Evolutionary conservation across 805 yeast species (phyloP).

Genomic region (Wickerhamiella vanderwaltii): DNA sequence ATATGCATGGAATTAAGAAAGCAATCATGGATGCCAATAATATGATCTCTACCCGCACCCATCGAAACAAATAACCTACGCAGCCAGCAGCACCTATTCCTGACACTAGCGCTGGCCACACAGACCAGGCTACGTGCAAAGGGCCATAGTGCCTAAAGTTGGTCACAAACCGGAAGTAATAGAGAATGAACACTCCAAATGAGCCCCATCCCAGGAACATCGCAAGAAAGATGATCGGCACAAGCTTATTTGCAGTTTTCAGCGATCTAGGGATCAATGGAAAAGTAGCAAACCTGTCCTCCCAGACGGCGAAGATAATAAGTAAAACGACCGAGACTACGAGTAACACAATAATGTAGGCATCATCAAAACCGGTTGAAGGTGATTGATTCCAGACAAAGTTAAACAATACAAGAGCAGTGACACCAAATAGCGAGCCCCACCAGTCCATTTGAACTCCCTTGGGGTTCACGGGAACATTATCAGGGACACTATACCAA

Average conservation of each 20-base stretch:
- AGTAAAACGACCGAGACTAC: conserved; percentile 38
- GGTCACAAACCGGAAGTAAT: conserved; percentile 41
- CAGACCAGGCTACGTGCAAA: conserved; percentile 36
- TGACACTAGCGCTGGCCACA: conserved; percentile 36
- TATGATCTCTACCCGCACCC: conserved; percentile 38
- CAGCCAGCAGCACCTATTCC: conserved; percentile 46
- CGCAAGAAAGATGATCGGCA: conserved; percentile 35
- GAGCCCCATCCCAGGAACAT: conserved; percentile 64
- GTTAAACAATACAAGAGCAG: conserved; percentile 50
- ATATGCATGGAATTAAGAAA: conserved; percentile 41
- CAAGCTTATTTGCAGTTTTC: conserved; percentile 34
- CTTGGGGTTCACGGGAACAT: conserved; percentile 12
- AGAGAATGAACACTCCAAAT: conserved; percentile 63
- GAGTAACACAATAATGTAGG: conserved; percentile 46
- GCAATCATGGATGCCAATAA: conserved; percentile 40
- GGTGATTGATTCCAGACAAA: conserved; percentile 72
- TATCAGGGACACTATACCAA: conserved; percentile 12
- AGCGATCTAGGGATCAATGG: conserved; percentile 46
- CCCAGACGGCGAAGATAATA: conserved; percentile 37
- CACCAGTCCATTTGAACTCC: conserved; percentile 32
- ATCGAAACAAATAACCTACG: conserved; percentile 38
- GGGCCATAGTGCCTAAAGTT: conserved; percentile 40
- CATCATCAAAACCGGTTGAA: conserved; percentile 49
- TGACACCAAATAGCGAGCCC: conserved; percentile 47
- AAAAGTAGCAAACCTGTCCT: conserved; percentile 32